Base-by-base conservation (phyloP, 495 filamentous ascomycete species). In the Penicillium robsamsonii region DNA sequence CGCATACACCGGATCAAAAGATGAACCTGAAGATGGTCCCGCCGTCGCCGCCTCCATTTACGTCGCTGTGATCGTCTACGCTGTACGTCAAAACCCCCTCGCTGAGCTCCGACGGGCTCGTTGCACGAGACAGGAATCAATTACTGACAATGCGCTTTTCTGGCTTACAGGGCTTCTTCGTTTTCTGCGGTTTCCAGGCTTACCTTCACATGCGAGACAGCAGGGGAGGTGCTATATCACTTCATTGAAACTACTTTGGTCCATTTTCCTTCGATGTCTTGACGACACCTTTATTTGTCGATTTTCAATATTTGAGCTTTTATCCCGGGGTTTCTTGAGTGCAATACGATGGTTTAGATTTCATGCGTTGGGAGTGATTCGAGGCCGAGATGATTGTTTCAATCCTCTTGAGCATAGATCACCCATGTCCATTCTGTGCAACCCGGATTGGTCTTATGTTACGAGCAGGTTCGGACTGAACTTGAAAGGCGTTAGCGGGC, bases 151-250 rank as follows among this genome's bases (percentile, higher is more conserved):
- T 33, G 10, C 18, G 37, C 12, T 51, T 11, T 33, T 49, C 12
- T 43, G 35, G 5, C 13, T 50, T 8, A 48, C 50, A 96, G 91
- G 84, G 80, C 0, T 96, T 96, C 77, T 83, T 96, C 54, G 82
- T 94, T 46, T 96, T 95, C 76, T 96, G 92, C 75, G 87, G 84
- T 27, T 82, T 89, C 65, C 92, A 96, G 68, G 92, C 90, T 46
- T 81, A 85, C 58, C 79, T 96, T 43, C 90, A 96, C 63, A 67
- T 86, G 52, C 83, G 89, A 70, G 83, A 87, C 67, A 88, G 83
- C 70, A 81, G 88, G 72, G 79, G 86, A 61, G 92, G 92, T 49
- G 86, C 89, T 50, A 96, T 96, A 79, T 84, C 86, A 50, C 78
- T 95, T 62, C 83, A 78, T 57, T 79, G 66, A 67, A 71, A 17